phyloP scores from a whole-genome alignment of 441 rosid species.

The Adansonia gregorii region DNA sequence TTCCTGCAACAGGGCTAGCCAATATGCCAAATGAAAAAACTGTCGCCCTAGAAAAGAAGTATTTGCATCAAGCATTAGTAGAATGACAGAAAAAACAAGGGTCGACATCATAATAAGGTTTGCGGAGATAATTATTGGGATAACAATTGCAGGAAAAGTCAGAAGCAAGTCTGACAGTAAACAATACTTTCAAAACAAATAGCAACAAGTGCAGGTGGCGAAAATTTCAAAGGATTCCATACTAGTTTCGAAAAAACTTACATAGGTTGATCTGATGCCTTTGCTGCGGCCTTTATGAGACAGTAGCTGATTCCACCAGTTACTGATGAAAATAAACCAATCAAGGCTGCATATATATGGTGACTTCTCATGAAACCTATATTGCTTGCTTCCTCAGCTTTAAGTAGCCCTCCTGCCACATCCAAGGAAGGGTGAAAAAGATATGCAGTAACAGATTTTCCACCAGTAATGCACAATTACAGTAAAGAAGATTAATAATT shows the following conservation, averaged over 20 bases:
- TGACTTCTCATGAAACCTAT: constrained; percentile 40
- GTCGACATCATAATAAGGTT: background rate
- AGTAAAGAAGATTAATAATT: background rate
- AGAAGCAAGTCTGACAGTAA: background rate
- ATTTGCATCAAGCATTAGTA: constrained; percentile 1
- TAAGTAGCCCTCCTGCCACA: constrained; percentile 43
- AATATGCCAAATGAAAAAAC: constrained; percentile 74
- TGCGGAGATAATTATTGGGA: background rate
- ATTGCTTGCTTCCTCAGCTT: constrained; percentile 37
- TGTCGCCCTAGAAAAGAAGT: constrained; percentile 58
- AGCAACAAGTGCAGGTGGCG: background rate
- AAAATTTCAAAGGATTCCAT: background rate
- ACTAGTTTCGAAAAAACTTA: constrained; percentile 42
- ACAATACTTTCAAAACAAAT: background rate
- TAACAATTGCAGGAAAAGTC: background rate
- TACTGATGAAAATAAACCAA: constrained; percentile 73
- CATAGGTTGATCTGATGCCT: constrained; percentile 87
- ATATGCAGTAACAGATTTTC: background rate
- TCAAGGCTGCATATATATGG: constrained; percentile 52
- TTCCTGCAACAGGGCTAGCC: constrained; percentile 72
- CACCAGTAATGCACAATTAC: background rate
- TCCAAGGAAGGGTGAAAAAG: background rate
- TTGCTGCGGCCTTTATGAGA: constrained; percentile 80
- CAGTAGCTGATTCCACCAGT: constrained; percentile 84
- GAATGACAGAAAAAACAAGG: constrained; percentile 1